Evolutionary conservation across 2,329 filamentous ascomycete species (phyloP), one percentile per base, ranked within the genome.

Genomic region (Moelleriella libera): DNA sequence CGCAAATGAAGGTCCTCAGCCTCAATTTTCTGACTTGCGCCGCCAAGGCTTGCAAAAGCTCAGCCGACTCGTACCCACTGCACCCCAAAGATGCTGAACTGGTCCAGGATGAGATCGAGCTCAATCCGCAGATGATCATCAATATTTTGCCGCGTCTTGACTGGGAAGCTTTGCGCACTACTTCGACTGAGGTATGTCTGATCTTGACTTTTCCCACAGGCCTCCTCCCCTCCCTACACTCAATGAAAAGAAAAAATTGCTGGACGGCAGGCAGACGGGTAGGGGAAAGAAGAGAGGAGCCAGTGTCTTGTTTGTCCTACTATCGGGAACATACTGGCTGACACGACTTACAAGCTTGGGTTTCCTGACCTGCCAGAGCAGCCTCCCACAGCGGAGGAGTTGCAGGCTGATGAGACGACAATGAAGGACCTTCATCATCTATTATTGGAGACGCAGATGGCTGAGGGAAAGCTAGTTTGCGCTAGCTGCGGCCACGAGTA

Each of bases 1-100:
- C 29, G 34, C 53, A 43, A 40, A 98, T 98, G 92, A 97, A 97
- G 67, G 73, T 97, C 52, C 79, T 97, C 46, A 96, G 88, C 51
- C 82, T 94, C 59, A 97, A 97, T 69, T 98, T 98, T 68, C 73
- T 97, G 54, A 92, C 88, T 58, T 98, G 92, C 73, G 90, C 92
- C 52, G 85, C 94, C 62, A 97, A 96, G 74, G 75, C 85, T 48
- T 98, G 92, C 83, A 95, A 94, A 69, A 77, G 80, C 49, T 82
- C 83, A 32, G 72, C 83, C 5, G 70, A 76, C 46, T 87, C 88
- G 29, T 97, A 94, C 61, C 92, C 92, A 2, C 76, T 98, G 12
- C 92, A 97, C 64, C 90, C 92, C 48, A 83, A 83, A 58, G 88
- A 97, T 58, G 89, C 87, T 46, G 88, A 95, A 63, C 81, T 98